phyloP scores from a whole-genome alignment of 306 rosid species.

The Vicia faba region DNA sequence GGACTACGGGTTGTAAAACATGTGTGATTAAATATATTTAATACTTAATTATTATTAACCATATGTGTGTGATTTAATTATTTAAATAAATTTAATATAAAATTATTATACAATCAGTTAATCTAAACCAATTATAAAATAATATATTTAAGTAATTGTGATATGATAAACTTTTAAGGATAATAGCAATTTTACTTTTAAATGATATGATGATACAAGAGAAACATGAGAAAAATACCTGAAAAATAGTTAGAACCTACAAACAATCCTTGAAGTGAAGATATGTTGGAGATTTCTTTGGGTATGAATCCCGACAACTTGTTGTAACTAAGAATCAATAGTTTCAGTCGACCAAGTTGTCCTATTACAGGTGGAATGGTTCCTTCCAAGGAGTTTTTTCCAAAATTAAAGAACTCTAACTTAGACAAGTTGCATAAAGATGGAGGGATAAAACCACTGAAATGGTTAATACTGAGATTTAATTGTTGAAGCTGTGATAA shows the following conservation, averaged over 20 bases:
- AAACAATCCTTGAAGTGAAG: background rate
- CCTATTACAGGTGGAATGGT: background rate
- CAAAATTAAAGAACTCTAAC: background rate
- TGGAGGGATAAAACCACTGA: constrained; percentile 28
- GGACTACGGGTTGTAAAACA: no score
- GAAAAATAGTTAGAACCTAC: background rate
- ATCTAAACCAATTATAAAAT: no score
- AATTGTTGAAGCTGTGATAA: constrained; percentile 22
- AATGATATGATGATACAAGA: no score
- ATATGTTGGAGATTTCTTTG: background rate
- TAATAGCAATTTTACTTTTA: no score
- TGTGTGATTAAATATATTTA: no score
- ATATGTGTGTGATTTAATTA: no score
- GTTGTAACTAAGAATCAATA: background rate
- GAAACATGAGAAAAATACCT: background rate
- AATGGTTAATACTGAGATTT: constrained; percentile 17
- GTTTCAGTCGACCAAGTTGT: background rate
- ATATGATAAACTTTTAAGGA: no score
- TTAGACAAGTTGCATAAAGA: constrained; percentile 10
- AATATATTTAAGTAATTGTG: no score
- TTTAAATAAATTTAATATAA: no score
- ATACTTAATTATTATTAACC: no score
- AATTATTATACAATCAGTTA: no score
- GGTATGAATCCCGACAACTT: background rate
- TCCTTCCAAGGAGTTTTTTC: background rate